phyloP scores from a whole-genome alignment of 1,139 yeast species.

The Taphrina pruni region DNA sequence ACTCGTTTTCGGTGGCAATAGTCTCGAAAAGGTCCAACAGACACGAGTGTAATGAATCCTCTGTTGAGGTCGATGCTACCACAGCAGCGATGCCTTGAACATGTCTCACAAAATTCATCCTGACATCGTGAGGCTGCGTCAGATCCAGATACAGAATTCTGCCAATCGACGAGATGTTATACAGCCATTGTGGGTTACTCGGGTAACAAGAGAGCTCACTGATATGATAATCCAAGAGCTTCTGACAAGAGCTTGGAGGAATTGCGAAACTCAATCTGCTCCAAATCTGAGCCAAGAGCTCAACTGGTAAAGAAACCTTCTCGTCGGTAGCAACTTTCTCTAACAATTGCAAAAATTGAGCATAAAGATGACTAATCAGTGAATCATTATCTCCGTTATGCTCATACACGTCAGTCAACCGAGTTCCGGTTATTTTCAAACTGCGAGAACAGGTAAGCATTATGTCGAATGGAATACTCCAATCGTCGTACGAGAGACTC shows the following conservation, averaged over 20 bases:
- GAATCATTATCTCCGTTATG: not conserved
- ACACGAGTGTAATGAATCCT: slow-evolving; percentile 35
- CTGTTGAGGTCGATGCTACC: slow-evolving; percentile 49
- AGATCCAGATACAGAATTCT: slow-evolving; percentile 57
- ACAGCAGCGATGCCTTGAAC: slow-evolving; percentile 57
- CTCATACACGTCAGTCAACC: not conserved
- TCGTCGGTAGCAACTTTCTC: slow-evolving; percentile 6
- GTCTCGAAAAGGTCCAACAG: slow-evolving; percentile 42
- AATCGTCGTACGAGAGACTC: slow-evolving; percentile 39
- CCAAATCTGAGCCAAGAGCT: slow-evolving; percentile 57
- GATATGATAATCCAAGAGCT: slow-evolving; percentile 58
- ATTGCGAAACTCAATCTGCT: slow-evolving; percentile 55
- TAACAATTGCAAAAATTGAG: slow-evolving; percentile 5
- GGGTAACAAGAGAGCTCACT: slow-evolving; percentile 60
- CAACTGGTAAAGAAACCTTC: slow-evolving; percentile 57
- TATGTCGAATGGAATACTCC: slow-evolving; percentile 40
- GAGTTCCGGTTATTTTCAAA: slow-evolving; percentile 11
- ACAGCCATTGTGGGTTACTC: slow-evolving; percentile 61
- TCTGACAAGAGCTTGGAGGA: slow-evolving; percentile 54
- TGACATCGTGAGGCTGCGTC: slow-evolving; percentile 52
- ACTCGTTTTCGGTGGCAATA: slow-evolving; percentile 37
- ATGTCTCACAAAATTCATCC: slow-evolving; percentile 56
- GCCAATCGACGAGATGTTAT: slow-evolving; percentile 58
- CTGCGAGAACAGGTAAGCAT: slow-evolving; percentile 23
- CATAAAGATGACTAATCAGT: not conserved